These are phyloP conservation scores for Daedaleopsis nitida DNA, from an alignment of 768 basidiomycete species.

Conservation along the genomic window DNA sequence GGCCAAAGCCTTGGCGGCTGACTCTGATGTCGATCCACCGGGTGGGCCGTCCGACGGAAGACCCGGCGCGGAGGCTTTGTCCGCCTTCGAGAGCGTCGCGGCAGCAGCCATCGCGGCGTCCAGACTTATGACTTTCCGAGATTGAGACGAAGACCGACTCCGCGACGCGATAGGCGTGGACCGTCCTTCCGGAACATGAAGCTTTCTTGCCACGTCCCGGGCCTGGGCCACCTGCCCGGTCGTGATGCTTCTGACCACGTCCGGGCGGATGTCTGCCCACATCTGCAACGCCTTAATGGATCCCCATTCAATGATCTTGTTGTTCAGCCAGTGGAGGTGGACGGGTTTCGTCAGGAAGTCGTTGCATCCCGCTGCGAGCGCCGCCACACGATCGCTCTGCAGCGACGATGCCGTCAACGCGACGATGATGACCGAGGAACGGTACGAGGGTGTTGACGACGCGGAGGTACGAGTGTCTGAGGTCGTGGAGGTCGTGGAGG, in stretches of 20 bases:
- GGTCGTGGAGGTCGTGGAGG: constrained; percentile 40
- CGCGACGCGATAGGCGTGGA: constrained; percentile 38
- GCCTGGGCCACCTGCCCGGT: constrained; percentile 50
- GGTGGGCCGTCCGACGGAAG: constrained; percentile 2
- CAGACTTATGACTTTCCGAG: constrained; percentile 15
- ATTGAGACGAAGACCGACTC: constrained; percentile 42
- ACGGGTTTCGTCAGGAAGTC: constrained; percentile 99
- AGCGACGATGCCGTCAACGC: constrained; percentile 97
- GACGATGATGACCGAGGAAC: constrained; percentile 96
- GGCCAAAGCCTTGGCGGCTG: neutral
- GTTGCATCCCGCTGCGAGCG: constrained; percentile 98
- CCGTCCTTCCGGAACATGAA: constrained; percentile 52
- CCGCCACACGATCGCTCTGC: constrained; percentile 93
- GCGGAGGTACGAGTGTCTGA: constrained; percentile 44
- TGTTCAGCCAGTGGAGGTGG: constrained; percentile 91
- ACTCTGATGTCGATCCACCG: neutral
- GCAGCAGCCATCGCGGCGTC: constrained; percentile 19
- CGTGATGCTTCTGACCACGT: constrained; percentile 50
- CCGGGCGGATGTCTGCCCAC: constrained; percentile 83
- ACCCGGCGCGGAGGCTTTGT: constrained; percentile 9
- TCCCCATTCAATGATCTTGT: constrained; percentile 99
- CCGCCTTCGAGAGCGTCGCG: constrained; percentile 9
- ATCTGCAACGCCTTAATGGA: constrained; percentile 93
- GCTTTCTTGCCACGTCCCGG: constrained; percentile 45
- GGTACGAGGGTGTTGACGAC: constrained; percentile 59